Conservation (phyloP, 1,284 basidiomycete genomes). For the Rhodotorula mucilaginosa region DNA sequence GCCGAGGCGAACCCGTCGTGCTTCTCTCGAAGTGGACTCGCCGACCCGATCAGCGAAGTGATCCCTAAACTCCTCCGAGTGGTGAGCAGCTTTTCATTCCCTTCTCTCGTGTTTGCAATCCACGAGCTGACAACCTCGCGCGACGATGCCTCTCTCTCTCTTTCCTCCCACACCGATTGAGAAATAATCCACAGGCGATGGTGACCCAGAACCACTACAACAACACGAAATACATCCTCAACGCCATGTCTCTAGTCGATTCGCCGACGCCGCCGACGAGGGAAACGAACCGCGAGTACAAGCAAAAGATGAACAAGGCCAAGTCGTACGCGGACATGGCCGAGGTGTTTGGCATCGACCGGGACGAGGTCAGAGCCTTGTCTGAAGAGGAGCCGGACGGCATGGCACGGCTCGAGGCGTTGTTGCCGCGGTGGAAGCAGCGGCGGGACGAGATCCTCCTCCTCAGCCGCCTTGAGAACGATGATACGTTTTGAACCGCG, state of each 20-base stretch:
- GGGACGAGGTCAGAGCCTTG: constrained; percentile 20
- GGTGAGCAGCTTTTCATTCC: constrained; percentile 53
- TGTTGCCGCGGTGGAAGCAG: constrained; percentile 36
- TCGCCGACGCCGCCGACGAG: constrained; percentile 46
- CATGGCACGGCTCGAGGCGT: constrained; percentile 12
- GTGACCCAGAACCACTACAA: constrained; percentile 60
- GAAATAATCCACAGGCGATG: constrained; percentile 49
- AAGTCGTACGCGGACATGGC: constrained; percentile 66
- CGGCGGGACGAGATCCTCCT: constrained; percentile 39
- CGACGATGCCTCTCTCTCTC: not conserved
- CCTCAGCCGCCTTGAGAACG: no score
- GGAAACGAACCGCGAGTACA: constrained; percentile 50
- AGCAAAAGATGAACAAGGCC: constrained; percentile 60
- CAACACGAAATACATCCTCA: constrained; percentile 89
- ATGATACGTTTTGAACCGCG: no score
- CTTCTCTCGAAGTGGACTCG: constrained; percentile 65
- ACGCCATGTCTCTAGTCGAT: constrained; percentile 48
- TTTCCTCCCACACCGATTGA: not conserved
- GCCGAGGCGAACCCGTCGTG: constrained; percentile 90
- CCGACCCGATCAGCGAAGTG: constrained; percentile 68
- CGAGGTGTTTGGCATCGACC: constrained; percentile 55
- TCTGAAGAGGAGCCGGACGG: not conserved
- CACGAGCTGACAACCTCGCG: not conserved
- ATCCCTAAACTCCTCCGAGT: constrained; percentile 73
- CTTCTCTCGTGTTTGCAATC: constrained; percentile 15